phyloP scores from a whole-genome alignment of 805 yeast species.

The Wickerhamomyces canadensis region DNA sequence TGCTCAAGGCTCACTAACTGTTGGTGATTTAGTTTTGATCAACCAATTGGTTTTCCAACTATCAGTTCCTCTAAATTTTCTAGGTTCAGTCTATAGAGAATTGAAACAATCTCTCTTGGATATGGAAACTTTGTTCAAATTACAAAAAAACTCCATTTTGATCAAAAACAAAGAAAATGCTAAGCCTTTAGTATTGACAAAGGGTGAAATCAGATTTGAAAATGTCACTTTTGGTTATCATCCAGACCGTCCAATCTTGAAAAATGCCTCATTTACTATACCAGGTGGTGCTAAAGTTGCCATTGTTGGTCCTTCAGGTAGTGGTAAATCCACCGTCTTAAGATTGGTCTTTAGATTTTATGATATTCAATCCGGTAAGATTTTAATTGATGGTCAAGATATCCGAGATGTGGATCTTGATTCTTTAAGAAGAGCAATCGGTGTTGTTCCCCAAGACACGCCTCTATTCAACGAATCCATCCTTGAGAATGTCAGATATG shows the following conservation, averaged over 20 bases:
- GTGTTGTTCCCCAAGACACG: conserved; percentile 97
- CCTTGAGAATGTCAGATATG: conserved; percentile 82
- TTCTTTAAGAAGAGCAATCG: conserved; percentile 66
- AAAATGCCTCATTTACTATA: conserved; percentile 74
- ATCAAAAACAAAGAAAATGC: conserved; percentile 63
- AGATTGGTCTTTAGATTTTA: conserved; percentile 84
- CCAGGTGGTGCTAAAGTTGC: conserved; percentile 93
- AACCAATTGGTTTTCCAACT: conserved; percentile 95
- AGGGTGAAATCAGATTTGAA: conserved; percentile 74
- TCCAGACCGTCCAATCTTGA: conserved; percentile 79
- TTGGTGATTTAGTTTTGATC: conserved; percentile 91
- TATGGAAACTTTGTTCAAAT: conserved; percentile 89
- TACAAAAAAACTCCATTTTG: conserved; percentile 68
- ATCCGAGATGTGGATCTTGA: conserved; percentile 69
- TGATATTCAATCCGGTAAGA: conserved; percentile 74
- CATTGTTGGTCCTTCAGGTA: conserved; percentile 93
- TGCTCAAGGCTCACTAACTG: conserved; percentile 73
- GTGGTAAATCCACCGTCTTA: conserved; percentile 89
- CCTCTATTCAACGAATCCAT: conserved; percentile 92
- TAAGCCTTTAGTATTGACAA: conserved; percentile 46
- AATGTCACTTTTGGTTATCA: conserved; percentile 92
- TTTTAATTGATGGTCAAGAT: conserved; percentile 85
- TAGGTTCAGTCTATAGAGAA: conserved; percentile 95
- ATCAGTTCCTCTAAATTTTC: conserved; percentile 88
- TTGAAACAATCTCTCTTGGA: conserved; percentile 88